These are phyloP conservation scores for Lactuca saligna DNA, from an alignment of 129 eudicot species.

Conservation along the genomic window DNA sequence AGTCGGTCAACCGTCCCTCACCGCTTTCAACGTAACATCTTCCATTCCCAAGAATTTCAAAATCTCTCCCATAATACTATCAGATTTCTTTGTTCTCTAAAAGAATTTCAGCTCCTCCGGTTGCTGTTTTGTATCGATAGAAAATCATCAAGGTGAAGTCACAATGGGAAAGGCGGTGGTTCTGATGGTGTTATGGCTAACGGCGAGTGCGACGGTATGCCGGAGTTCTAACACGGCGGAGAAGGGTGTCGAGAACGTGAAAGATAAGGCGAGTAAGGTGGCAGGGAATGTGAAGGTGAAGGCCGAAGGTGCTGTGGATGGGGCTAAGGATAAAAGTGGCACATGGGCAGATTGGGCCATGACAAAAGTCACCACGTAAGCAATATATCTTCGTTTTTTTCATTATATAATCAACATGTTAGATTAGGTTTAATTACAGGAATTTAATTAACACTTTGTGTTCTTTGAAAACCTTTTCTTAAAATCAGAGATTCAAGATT, in stretches of 20 bases:
- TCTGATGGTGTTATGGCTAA: constrained; percentile 32
- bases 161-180: constrained; percentile 25
- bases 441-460: not conserved
- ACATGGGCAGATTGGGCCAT: constrained; percentile 48
- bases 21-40: constrained; percentile 20
- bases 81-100: not conserved
- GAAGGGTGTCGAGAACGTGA: constrained; percentile 22
- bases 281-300: constrained; percentile 28
- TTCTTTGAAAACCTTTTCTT: not conserved
- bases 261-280: constrained; percentile 29
- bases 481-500: not conserved
- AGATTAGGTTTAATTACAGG: constrained; percentile 1
- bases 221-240: constrained; percentile 27
- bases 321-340: constrained; percentile 30
- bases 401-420: not conserved
- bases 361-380: constrained; percentile 44
- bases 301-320: constrained; percentile 30
- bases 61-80: not conserved
- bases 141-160: not conserved
- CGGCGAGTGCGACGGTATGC: constrained; percentile 35
- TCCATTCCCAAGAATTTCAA: not conserved
- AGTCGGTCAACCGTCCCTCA: constrained; percentile 6
- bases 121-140: constrained; percentile 2
- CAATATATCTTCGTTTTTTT: not conserved
- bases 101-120: not conserved